Percentiles rank a stretch among this genome's conserved stretches.
Conservation (phyloP, 129 eudicot genomes). For the Gnaphalium uliginosum region DNA sequence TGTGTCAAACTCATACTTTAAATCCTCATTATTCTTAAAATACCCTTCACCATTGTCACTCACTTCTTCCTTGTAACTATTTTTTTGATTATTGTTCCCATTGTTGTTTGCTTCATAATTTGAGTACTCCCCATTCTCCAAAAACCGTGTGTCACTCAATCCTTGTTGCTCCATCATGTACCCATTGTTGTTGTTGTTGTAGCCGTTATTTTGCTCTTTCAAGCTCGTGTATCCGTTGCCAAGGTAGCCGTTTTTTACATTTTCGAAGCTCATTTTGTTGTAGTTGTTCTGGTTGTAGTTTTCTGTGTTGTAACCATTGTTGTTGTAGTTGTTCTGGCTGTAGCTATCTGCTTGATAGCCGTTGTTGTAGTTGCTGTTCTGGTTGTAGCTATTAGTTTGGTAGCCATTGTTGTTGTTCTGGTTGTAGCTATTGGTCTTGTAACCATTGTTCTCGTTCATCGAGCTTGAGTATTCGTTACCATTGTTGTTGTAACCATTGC, state of each 20-base stretch:
- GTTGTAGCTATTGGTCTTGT: neutral
- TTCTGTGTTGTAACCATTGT: slow-evolving; percentile 6
- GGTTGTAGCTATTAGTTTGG: neutral
- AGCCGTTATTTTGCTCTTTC: slow-evolving; percentile 24
- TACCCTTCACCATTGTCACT: slow-evolving; percentile 44
- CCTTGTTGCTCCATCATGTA: slow-evolving; percentile 47
- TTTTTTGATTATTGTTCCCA: slow-evolving; percentile 27
- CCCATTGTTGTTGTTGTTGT: slow-evolving; percentile 22
- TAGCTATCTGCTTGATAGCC: neutral
- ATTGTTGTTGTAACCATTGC: neutral
- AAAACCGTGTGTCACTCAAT: slow-evolving; percentile 59
- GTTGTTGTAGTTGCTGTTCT: neutral
- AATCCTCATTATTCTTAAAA: slow-evolving; percentile 36
- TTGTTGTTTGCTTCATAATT: slow-evolving; percentile 26
- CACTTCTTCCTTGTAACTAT: slow-evolving; percentile 30
- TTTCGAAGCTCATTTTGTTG: slow-evolving; percentile 22
- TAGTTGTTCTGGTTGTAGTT: slow-evolving; percentile 20
- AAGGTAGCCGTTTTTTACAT: slow-evolving; percentile 32
- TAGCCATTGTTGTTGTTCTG: neutral
- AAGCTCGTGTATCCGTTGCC: slow-evolving; percentile 28
- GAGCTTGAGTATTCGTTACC: neutral
- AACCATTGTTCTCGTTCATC: neutral
- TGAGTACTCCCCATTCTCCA: slow-evolving; percentile 53
- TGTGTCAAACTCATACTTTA: slow-evolving; percentile 62
- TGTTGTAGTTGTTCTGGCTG: neutral